These are phyloP conservation scores for Candida neerlandica DNA, from an alignment of 1,139 yeast genomes.

Conservation along the genomic window DNA sequence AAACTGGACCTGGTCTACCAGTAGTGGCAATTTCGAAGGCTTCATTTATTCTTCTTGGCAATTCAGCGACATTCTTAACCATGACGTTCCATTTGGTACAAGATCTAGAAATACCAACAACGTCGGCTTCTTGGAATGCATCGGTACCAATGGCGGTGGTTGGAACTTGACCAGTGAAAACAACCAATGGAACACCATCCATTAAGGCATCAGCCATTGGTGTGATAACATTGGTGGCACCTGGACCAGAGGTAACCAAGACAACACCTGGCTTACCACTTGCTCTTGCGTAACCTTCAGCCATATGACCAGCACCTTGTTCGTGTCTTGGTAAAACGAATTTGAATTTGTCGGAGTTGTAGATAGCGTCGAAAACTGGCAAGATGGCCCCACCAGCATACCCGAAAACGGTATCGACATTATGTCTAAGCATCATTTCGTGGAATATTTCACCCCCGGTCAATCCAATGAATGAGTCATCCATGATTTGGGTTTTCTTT, in stretches of 20 bases:
- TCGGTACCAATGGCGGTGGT: slow-evolving; percentile 96
- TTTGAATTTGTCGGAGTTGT: slow-evolving; percentile 84
- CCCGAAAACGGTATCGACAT: slow-evolving; percentile 92
- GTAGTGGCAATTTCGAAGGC: slow-evolving; percentile 95
- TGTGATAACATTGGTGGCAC: slow-evolving; percentile 96
- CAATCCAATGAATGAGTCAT: slow-evolving; percentile 87
- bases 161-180: slow-evolving; percentile 97
- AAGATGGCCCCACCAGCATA: slow-evolving; percentile 98
- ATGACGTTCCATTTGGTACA: slow-evolving; percentile 99
- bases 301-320: slow-evolving; percentile 99
- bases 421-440: slow-evolving; percentile 97
- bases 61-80: slow-evolving; percentile 93
- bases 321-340: slow-evolving; percentile 96
- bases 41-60: slow-evolving; percentile 94
- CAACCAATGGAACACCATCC: slow-evolving; percentile 97
- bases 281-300: slow-evolving; percentile 97
- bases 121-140: slow-evolving; percentile 99
- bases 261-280: slow-evolving; percentile 98
- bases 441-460: slow-evolving; percentile 98
- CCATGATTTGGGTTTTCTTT: slow-evolving; percentile 45
- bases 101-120: slow-evolving; percentile 92
- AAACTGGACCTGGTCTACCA: slow-evolving; percentile 98
- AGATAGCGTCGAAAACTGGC: slow-evolving; percentile 96
- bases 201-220: slow-evolving; percentile 98
- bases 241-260: slow-evolving; percentile 96